Evolutionary conservation across 768 basidiomycete genomes (phyloP).

Genomic region (Scleroderma citrinum): DNA sequence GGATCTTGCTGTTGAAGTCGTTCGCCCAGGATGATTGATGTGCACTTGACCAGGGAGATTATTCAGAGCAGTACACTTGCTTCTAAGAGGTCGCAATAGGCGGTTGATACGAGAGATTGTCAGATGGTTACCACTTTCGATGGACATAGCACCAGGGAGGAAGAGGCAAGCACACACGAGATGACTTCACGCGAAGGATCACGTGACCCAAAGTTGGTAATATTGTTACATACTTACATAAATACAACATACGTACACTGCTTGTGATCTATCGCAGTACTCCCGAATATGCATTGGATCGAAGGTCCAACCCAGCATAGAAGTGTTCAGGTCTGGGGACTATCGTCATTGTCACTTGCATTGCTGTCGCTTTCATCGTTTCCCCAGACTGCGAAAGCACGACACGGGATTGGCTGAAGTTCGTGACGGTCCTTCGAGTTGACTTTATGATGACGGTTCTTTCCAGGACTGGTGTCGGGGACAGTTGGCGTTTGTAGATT

Average conservation of each 20-base stretch:
- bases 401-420: conserved; percentile 27
- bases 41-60: conserved; percentile 26
- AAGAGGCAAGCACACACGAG: too few species aligned
- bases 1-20: conserved; percentile 14
- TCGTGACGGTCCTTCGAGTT: conserved; percentile 15
- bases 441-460: conserved; percentile 10
- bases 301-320: too few species aligned
- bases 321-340: too few species aligned
- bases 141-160: conserved; percentile 9
- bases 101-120: conserved; percentile 39
- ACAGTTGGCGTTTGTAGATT: conserved; percentile 58
- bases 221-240: too few species aligned
- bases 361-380: conserved; percentile 87
- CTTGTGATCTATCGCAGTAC: neutral
- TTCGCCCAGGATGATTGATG: conserved; percentile 13
- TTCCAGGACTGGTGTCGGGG: conserved; percentile 23
- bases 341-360: conserved; percentile 60
- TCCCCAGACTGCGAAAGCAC: conserved; percentile 82
- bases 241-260: neutral
- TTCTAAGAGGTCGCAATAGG: conserved; percentile 42
- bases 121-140: conserved; percentile 25
- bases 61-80: conserved; percentile 32
- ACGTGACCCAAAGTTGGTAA: neutral
- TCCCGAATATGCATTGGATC: too few species aligned
- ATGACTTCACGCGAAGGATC: too few species aligned